Base-by-base conservation (phyloP, 2,329 filamentous ascomycete species). In the Fusarium falciforme region DNA sequence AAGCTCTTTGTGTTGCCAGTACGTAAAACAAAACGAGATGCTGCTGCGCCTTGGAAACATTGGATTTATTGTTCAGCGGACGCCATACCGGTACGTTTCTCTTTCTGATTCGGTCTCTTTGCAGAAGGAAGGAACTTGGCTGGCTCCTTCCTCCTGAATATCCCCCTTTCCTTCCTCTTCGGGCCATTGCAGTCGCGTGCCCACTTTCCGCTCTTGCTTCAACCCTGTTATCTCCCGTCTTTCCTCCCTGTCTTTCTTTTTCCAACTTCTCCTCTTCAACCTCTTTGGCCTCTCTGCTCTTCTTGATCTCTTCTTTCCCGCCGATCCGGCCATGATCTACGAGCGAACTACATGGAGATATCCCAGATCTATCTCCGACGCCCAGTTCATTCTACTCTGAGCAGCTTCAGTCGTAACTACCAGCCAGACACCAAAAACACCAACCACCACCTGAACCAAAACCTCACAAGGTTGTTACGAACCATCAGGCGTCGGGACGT, bases 171-270 rank as follows among this genome's bases (percentile, higher is more conserved):
- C 54, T 52, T 65, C 40, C 54, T 12, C 22, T 58, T 49, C 7
- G n/a, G 22, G 31, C 22, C 12, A 64, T 61, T 44, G 12, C 44
- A 44, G 38, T 61, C 54, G 55, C 49, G 47, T 68, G 61, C 69
- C 72, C 66, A 73, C 66, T 68, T 68, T 47, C 66, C 63, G 44
- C 12, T 57, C 44, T 31, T 44, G 6, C 61, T 38, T 35, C 29
- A 31, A 38, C 33, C 54, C 42, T 17, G 44, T 61, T 54, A 36
- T 60, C 47, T 20, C 61, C 27, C 31, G 16, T 31, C 27, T 6
- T 52, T 40, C 31, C 57, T 33, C 22, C 20, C 12, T 33, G 17
- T 31, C 49, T 54, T 54, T 55, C 16, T 47, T 31, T 38, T 31
- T 38, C 31, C 25, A 22, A 17, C 40, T 14, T 61, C 10, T 61